Percentiles rank a stretch among this genome's conserved stretches.
phyloP scores from a whole-genome alignment of 2,329 filamentous ascomycete genomes.

The Periconia macrospinosa region DNA sequence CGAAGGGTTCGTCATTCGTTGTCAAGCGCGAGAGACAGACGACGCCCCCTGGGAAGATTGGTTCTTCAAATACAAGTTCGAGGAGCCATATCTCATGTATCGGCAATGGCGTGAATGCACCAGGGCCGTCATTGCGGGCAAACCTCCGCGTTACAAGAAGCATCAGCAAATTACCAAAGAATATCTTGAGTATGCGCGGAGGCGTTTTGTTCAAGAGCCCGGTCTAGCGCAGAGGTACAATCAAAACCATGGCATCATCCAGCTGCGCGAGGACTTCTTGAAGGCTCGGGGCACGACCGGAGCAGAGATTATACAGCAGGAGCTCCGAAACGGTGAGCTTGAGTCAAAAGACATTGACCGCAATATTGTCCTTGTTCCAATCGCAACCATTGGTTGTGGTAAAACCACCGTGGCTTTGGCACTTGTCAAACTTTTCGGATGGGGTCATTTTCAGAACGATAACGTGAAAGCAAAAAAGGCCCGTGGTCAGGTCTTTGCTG shows the following conservation, averaged over 20 bases:
- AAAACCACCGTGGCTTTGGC: slow-evolving; percentile 92
- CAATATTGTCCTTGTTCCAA: slow-evolving; percentile 81
- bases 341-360: slow-evolving; percentile 58
- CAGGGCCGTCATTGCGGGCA: slow-evolving; percentile 79
- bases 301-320: slow-evolving; percentile 80
- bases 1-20: slow-evolving; percentile 95
- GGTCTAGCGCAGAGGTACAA: slow-evolving; percentile 72
- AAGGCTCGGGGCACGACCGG: slow-evolving; percentile 82
- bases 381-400: slow-evolving; percentile 92
- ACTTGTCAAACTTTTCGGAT: slow-evolving; percentile 78
- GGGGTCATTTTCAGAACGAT: slow-evolving; percentile 96
- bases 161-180: slow-evolving; percentile 88
- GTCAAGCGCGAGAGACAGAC: slow-evolving; percentile 64
- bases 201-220: slow-evolving; percentile 69
- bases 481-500: slow-evolving; percentile 77
- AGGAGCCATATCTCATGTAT: slow-evolving; percentile 98
- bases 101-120: slow-evolving; percentile 98
- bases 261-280: slow-evolving; percentile 85
- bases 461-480: slow-evolving; percentile 79
- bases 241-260: slow-evolving; percentile 92
- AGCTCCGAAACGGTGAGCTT: slow-evolving; percentile 59
- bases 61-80: slow-evolving; percentile 99
- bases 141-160: slow-evolving; percentile 77
- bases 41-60: slow-evolving; percentile 74
- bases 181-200: slow-evolving; percentile 80